phyloP scores from a whole-genome alignment of 352 stramenopile species.

The Pythium pyrilobum region DNA sequence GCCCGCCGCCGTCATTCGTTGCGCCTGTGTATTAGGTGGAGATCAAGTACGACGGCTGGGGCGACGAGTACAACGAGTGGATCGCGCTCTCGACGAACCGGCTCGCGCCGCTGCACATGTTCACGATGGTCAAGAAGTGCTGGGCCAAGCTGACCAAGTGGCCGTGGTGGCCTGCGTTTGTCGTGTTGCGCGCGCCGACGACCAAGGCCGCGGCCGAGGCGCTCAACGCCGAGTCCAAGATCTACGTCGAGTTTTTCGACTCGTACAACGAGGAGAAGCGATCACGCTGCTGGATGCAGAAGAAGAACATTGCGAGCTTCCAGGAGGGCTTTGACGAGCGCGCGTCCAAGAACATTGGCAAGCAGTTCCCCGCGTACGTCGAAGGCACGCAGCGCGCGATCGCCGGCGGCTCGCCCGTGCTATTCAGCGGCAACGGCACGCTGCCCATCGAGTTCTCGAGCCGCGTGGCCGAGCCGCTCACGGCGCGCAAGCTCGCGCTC shows the following conservation, averaged over 20 bases:
- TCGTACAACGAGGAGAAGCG: constrained; percentile 70
- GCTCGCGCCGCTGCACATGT: constrained; percentile 72
- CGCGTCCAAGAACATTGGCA: constrained; percentile 74
- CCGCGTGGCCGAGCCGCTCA: constrained; percentile 48
- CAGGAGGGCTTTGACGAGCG: constrained; percentile 70
- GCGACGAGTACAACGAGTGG: constrained; percentile 80
- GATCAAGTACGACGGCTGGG: constrained; percentile 83
- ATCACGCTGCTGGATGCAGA: constrained; percentile 80
- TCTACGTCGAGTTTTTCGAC: constrained; percentile 83
- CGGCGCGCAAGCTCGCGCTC: constrained; percentile 40
- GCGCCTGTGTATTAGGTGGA: constrained; percentile 38
- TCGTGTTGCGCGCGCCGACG: constrained; percentile 67
- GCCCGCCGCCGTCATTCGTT: background rate
- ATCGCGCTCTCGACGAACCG: constrained; percentile 44
- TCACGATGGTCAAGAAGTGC: constrained; percentile 82
- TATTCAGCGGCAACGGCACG: constrained; percentile 59
- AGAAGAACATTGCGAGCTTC: constrained; percentile 72
- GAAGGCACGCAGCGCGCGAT: constrained; percentile 67
- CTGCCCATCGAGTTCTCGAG: constrained; percentile 79
- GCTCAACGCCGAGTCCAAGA: constrained; percentile 63
- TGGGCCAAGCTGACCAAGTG: constrained; percentile 83
- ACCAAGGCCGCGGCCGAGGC: constrained; percentile 41
- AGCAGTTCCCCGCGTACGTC: constrained; percentile 72
- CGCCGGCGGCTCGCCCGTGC: constrained; percentile 54
- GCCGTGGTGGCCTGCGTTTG: constrained; percentile 80